These are phyloP conservation scores for Candida glaebosa DNA, from an alignment of 805 yeast genomes.

Conservation along the genomic window DNA sequence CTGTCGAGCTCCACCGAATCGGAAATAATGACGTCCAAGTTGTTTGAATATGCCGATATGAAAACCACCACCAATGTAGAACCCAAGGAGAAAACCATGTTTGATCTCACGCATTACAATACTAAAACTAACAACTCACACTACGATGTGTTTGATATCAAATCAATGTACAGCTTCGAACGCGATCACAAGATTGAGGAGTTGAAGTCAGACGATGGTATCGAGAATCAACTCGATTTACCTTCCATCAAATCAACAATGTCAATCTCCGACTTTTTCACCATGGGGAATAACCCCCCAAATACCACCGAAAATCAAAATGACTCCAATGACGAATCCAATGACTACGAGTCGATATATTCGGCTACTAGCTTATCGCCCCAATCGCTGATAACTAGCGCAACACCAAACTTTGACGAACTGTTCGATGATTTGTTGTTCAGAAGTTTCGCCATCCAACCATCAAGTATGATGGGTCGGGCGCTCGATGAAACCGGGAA, in stretches of 20 bases:
- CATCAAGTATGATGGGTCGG: not conserved
- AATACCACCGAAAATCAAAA: not conserved
- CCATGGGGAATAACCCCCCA: not conserved
- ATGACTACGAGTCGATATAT: not conserved
- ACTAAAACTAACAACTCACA: not conserved
- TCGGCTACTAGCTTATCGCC: not conserved
- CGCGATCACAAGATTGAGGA: not conserved
- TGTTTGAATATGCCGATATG: not conserved
- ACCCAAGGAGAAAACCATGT: not conserved
- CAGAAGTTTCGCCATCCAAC: not conserved
- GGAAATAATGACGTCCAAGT: not conserved
- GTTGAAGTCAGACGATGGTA: not conserved
- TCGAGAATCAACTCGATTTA: not conserved
- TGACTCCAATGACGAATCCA: not conserved
- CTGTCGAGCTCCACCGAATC: not conserved
- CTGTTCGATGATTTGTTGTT: slow-evolving; percentile 3
- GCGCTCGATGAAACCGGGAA: not conserved
- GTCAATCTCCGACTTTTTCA: not conserved
- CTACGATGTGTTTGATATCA: not conserved
- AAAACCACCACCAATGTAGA: not conserved
- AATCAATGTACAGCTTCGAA: not conserved
- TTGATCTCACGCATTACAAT: not conserved
- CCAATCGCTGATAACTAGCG: not conserved
- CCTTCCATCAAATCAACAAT: not conserved
- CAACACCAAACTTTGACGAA: not conserved